Evolutionary conservation across 2,329 filamentous ascomycete species (phyloP).

Genomic region (Sarocladiaceae sp.): DNA sequence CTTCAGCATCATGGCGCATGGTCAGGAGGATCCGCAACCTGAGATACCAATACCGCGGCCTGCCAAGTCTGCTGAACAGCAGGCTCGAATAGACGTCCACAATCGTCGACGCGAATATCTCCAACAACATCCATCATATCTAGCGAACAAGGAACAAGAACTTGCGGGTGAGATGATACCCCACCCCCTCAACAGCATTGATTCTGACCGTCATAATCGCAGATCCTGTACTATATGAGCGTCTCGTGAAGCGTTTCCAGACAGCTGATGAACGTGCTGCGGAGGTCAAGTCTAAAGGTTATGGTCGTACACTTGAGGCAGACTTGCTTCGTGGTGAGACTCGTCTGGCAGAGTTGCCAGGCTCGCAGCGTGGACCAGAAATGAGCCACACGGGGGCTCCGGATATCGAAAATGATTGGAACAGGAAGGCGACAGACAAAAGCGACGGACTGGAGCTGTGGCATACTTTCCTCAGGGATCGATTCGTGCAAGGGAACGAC

Average conservation of each 20-base stretch:
- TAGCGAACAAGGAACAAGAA: conserved; percentile 52
- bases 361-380: conserved; percentile 16
- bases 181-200: neutral
- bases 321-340: conserved; percentile 74
- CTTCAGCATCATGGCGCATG: neutral
- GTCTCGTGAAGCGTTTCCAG: conserved; percentile 73
- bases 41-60: conserved; percentile 1
- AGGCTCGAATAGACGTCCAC: conserved; percentile 54
- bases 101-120: conserved; percentile 78
- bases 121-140: conserved; percentile 68
- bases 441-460: conserved; percentile 67
- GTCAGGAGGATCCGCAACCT: neutral
- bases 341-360: conserved; percentile 51
- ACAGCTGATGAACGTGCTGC: conserved; percentile 67
- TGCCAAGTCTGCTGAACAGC: neutral
- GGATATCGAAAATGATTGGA: conserved; percentile 29
- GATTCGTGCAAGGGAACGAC: conserved; percentile 73
- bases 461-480: conserved; percentile 65
- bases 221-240: conserved; percentile 81
- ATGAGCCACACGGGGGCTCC: neutral
- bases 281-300: conserved; percentile 71
- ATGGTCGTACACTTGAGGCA: conserved; percentile 72
- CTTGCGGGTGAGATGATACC: conserved; percentile 41
- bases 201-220: no score
- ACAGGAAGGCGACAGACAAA: conserved; percentile 33